These are phyloP conservation scores for Trichoderma pleuroti DNA, from an alignment of 2,329 filamentous ascomycete genomes.

Conservation along the genomic window DNA sequence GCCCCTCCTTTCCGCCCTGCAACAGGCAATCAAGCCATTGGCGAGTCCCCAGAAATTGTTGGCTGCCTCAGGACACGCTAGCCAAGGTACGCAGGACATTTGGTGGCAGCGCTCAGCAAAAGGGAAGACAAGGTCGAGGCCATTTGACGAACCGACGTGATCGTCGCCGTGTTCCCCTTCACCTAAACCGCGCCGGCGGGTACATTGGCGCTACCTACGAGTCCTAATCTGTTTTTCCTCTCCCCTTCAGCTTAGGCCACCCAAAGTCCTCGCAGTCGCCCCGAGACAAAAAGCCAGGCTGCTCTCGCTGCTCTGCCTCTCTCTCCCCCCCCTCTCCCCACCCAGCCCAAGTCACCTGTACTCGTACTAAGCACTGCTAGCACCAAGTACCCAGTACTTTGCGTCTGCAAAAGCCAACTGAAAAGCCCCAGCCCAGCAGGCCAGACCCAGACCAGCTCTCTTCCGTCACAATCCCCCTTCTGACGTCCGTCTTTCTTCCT, in stretches of 20 bases:
- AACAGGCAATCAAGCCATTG: constrained; percentile 13
- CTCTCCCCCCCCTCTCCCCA: background rate
- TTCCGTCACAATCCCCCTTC: constrained; percentile 20
- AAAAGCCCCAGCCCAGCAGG: constrained; percentile 17
- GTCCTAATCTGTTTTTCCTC: background rate
- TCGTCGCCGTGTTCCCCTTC: background rate
- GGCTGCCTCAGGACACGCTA: constrained; percentile 20
- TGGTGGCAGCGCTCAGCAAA: background rate
- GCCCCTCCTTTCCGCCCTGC: constrained; percentile 13
- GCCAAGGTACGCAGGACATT: constrained; percentile 7
- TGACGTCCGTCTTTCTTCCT: constrained; percentile 19
- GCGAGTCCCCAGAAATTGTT: constrained; percentile 18
- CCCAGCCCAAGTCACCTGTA: background rate
- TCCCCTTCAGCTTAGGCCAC: background rate
- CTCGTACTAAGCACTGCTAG: background rate
- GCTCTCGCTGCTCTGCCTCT: background rate
- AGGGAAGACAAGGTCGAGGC: too few species aligned
- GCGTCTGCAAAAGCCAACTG: constrained; percentile 14
- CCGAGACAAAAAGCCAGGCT: background rate
- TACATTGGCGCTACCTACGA: background rate
- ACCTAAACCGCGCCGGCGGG: background rate
- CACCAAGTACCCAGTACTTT: constrained; percentile 12
- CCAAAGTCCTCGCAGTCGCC: background rate
- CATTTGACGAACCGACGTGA: background rate
- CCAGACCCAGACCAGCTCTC: constrained; percentile 17